Evolutionary conservation across 2,329 filamentous ascomycete species (phyloP).

Genomic region (Beauveria asiatica): DNA sequence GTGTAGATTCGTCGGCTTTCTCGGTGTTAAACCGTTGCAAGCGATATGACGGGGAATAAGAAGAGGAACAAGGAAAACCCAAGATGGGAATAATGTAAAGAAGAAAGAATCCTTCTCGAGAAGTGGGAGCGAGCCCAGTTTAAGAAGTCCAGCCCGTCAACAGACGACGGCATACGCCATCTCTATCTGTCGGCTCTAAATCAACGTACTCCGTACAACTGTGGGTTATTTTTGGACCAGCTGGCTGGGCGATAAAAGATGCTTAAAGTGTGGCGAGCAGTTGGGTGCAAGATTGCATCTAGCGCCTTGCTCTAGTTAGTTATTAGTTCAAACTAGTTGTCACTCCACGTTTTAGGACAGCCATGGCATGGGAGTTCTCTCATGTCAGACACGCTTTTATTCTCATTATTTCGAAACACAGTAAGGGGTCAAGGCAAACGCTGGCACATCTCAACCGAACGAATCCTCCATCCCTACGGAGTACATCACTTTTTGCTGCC

Average conservation of each 20-base stretch:
- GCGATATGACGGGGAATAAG: not conserved
- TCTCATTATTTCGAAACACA: too few species aligned
- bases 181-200: not conserved
- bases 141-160: not conserved
- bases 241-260: not conserved
- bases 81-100: not conserved
- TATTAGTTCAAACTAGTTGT: not conserved
- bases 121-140: not conserved
- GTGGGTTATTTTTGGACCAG: slow-evolving; percentile 6
- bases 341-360: not conserved
- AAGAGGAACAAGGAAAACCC: not conserved
- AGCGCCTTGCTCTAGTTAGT: not conserved
- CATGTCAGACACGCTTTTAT: too few species aligned
- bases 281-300: not conserved
- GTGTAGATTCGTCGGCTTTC: not conserved
- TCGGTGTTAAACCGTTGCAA: not conserved
- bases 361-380: not conserved
- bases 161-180: not conserved
- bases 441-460: too few species aligned
- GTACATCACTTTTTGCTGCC: not conserved
- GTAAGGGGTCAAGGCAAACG: too few species aligned
- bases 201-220: not conserved
- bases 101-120: not conserved
- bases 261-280: not conserved
- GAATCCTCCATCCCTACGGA: too few species aligned